phyloP scores from a whole-genome alignment of 495 filamentous ascomycete species.

The Lasiosphaeriaceae sp. region DNA sequence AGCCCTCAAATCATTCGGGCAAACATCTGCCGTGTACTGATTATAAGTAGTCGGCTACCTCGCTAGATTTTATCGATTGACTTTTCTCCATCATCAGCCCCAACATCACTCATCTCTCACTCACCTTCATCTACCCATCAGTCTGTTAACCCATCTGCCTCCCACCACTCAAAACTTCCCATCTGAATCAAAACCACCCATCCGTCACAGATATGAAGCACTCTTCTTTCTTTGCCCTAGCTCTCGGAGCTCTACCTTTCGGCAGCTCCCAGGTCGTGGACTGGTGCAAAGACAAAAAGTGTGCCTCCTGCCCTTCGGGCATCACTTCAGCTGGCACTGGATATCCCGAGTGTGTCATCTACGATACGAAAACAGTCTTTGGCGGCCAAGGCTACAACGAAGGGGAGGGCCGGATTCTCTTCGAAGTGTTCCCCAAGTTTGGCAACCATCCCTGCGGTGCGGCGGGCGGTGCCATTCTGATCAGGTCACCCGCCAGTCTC shows the following conservation, averaged over 20 bases:
- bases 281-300: conserved; percentile 4
- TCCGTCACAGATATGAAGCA: not conserved
- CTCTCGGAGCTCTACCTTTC: not conserved
- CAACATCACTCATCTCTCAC: too few relatives aligned
- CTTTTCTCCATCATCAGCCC: not conserved
- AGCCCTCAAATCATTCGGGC: too few relatives aligned
- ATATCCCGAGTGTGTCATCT: conserved; percentile 3
- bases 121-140: too few relatives aligned
- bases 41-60: not conserved
- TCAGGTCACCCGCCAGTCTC: not conserved
- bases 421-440: not conserved
- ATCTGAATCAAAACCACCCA: not conserved
- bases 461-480: not conserved
- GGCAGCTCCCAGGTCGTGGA: not conserved
- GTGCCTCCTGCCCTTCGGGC: not conserved
- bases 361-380: conserved; percentile 2
- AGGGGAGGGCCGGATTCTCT: not conserved
- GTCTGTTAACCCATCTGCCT: too few relatives aligned
- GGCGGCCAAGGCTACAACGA: conserved; percentile 1
- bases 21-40: not conserved
- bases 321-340: not conserved
- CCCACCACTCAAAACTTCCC: too few relatives aligned
- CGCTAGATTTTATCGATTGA: not conserved
- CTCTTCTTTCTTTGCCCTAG: not conserved
- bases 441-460: not conserved